Evolutionary conservation across 2,329 filamentous ascomycete genomes (phyloP).

Genomic region (Pezicula neosporulosa): DNA sequence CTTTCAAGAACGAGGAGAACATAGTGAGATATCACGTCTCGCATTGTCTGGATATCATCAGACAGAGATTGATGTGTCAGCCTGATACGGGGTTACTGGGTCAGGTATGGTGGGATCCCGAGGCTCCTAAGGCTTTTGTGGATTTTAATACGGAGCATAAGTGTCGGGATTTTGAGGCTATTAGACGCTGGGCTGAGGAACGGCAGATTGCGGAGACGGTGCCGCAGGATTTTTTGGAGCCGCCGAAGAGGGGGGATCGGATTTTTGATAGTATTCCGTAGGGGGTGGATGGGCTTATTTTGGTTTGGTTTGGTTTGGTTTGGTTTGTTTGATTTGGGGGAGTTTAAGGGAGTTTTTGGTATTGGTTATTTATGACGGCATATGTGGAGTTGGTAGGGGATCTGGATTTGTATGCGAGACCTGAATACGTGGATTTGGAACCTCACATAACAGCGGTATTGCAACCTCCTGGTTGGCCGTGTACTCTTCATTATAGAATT

Average conservation of each 20-base stretch:
- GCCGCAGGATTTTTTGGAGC: slow-evolving; percentile 22
- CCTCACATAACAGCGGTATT: too few species aligned
- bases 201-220: slow-evolving; percentile 35
- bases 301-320: too few species aligned
- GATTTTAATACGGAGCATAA: slow-evolving; percentile 53
- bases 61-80: slow-evolving; percentile 53
- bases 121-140: slow-evolving; percentile 38
- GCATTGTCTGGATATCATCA: slow-evolving; percentile 52
- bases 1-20: slow-evolving; percentile 45
- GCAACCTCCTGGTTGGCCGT: too few species aligned
- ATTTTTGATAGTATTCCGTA: slow-evolving; percentile 21
- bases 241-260: slow-evolving; percentile 16
- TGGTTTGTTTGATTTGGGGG: too few species aligned
- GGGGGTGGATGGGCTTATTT: neutral
- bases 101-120: slow-evolving; percentile 49
- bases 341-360: too few species aligned
- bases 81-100: slow-evolving; percentile 49
- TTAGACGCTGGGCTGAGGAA: slow-evolving; percentile 46
- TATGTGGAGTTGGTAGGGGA: too few species aligned
- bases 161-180: slow-evolving; percentile 49
- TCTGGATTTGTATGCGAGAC: too few species aligned
- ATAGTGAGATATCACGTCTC: slow-evolving; percentile 47
- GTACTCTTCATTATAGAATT: too few species aligned
- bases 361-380: too few species aligned
- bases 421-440: too few species aligned